phyloP scores from a whole-genome alignment of 257 asterid genomes.

The Lycium ferocissimum region DNA sequence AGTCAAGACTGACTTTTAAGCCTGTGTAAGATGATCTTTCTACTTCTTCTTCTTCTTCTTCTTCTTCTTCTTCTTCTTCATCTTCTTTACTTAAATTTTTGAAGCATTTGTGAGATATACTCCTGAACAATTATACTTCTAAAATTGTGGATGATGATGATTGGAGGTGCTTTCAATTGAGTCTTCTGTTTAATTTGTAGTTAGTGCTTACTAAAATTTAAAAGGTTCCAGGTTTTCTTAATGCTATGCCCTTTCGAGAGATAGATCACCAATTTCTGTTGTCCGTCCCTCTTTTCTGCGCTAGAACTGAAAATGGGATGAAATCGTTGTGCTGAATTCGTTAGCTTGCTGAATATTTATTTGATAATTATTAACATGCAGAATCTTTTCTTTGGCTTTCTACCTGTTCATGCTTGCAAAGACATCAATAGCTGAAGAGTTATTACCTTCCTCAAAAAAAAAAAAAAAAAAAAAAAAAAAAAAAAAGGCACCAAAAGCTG shows the following conservation, averaged over 20 bases:
- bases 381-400: not conserved
- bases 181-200: not conserved
- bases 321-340: not conserved
- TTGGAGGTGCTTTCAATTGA: constrained; percentile 2
- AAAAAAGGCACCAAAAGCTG: too few relatives aligned
- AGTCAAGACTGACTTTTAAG: constrained; percentile 21
- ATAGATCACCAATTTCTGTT: not conserved
- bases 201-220: not conserved
- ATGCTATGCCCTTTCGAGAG: not conserved
- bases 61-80: not conserved
- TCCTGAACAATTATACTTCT: not conserved
- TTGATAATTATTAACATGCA: constrained; percentile 6
- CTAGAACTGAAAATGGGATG: constrained; percentile 22
- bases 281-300: not conserved
- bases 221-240: not conserved
- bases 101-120: constrained; percentile 7
- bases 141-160: not conserved
- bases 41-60: not conserved
- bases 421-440: not conserved
- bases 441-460: too few relatives aligned
- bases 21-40: constrained; percentile 23
- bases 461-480: too few relatives aligned
- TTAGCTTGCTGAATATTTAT: not conserved
- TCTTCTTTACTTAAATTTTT: not conserved
- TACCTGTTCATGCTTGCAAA: not conserved